Base-by-base conservation (phyloP, 176 grass and related monocot genomes). In the Oryza longistaminata region DNA sequence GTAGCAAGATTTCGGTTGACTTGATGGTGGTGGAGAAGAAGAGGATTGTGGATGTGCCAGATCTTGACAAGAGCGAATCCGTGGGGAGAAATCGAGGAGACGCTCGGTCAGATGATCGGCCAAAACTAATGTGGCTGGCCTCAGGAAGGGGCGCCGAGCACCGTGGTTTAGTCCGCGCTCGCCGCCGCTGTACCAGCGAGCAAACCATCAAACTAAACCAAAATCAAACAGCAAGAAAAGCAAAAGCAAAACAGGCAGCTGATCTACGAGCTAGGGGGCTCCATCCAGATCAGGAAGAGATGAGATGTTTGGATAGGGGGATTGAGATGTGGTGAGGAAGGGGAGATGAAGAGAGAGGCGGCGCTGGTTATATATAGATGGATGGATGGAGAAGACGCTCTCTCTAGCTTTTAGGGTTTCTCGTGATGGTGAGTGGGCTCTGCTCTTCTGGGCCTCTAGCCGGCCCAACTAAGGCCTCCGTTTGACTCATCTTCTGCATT, bases 51-150 rank as follows among this genome's bases (percentile, higher is more conserved):
- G 31, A 85, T 92, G 86, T 97, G 65, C 87, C 92, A 64, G 90
- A 92, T 92, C 92, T 92, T 11, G 92, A 94, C 92, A 92, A 91
- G 88, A 91, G 88, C 88, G 73, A 73, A 68, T 88, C 80, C 66
- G 86, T 89, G 88, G 85, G 42, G 42, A 39, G 4, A 12, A 11
- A 35, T 48, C 70, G 33, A 70, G 22, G 81, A 92, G 49, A 83
- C 75, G 88, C 86, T 94, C 86, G 86, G 90, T 92, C 94, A 92
- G 94, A 67, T 80, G 94, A 94, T 89, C 94, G 94, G 90, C 80
- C 46, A 35, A 40, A 40, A 40, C 39, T 40, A 37, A 65, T 92
- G 42, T 91, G 11, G 92, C 88, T 92, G 90, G 86, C 3, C 73
- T 90, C 64, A 82, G 76, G 16, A 74, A 86, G 81, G 88, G 86